These are phyloP conservation scores for Tetrahymena malaccensis DNA, from an alignment of 73 alveolate species.

Conservation along the genomic window DNA sequence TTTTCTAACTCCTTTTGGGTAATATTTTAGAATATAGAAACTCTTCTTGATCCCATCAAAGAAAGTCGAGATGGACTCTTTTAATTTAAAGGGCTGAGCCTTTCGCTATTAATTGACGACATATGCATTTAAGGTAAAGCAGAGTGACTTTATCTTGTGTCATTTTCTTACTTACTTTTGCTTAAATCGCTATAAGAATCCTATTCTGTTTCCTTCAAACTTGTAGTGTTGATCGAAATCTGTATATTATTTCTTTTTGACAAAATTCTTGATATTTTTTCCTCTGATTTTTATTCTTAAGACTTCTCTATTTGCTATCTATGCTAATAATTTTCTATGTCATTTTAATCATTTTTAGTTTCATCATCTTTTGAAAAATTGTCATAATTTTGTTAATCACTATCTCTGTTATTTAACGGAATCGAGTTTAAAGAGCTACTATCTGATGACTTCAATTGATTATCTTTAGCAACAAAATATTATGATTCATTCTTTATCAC, in stretches of 20 bases:
- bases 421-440: background rate
- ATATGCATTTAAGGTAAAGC: background rate
- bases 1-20: background rate
- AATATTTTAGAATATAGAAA: background rate
- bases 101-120: background rate
- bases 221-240: background rate
- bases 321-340: background rate
- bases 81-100: background rate
- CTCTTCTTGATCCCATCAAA: background rate
- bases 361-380: background rate
- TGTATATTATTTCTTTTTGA: background rate
- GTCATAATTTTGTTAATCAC: background rate
- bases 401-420: background rate
- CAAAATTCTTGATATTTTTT: background rate
- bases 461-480: too few species aligned
- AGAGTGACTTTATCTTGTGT: background rate
- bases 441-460: background rate
- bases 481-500: background rate
- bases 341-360: too few species aligned
- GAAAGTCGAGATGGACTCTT: background rate
- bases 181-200: background rate
- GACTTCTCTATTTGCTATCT: background rate
- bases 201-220: background rate
- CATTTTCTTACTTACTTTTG: background rate
- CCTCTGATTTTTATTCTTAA: background rate